Conservation (phyloP, 164 flowering plant species). For the Macadamia integrifolia region DNA sequence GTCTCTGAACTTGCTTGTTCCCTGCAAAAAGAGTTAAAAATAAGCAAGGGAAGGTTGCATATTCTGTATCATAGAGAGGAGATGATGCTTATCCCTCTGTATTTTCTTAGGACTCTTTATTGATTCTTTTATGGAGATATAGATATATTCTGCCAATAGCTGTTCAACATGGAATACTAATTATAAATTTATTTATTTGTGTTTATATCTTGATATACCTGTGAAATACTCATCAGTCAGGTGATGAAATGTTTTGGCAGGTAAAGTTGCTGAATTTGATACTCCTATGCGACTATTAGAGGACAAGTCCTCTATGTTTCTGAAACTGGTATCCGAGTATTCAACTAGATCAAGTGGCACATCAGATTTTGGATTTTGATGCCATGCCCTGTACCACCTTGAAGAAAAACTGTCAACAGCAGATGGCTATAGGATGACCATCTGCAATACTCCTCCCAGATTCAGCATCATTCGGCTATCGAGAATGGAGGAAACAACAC, state of each 20-base stretch:
- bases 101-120: neutral
- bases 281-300: constrained; percentile 73
- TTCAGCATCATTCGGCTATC: neutral
- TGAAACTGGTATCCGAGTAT: constrained; percentile 80
- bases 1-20: neutral
- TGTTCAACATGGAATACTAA: neutral
- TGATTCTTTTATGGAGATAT: neutral
- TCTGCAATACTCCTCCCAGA: neutral
- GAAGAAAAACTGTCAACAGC: neutral
- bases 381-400: neutral
- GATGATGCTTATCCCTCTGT: neutral
- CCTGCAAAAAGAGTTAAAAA: too few species aligned
- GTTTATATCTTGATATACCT: neutral
- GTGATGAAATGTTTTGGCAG: constrained; percentile 31
- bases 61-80: too few species aligned
- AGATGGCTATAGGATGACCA: neutral
- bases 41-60: too few species aligned
- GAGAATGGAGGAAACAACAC: neutral
- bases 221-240: neutral
- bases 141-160: neutral
- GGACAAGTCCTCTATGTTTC: constrained; percentile 86
- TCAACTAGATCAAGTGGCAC: constrained; percentile 82
- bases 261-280: constrained; percentile 89
- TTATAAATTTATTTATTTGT: too few species aligned
- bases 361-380: constrained; percentile 43